Percentiles rank a stretch among this genome's conserved stretches.
Evolutionary conservation across 768 basidiomycete genomes (phyloP).

Genomic region (Boletus bicolor): DNA sequence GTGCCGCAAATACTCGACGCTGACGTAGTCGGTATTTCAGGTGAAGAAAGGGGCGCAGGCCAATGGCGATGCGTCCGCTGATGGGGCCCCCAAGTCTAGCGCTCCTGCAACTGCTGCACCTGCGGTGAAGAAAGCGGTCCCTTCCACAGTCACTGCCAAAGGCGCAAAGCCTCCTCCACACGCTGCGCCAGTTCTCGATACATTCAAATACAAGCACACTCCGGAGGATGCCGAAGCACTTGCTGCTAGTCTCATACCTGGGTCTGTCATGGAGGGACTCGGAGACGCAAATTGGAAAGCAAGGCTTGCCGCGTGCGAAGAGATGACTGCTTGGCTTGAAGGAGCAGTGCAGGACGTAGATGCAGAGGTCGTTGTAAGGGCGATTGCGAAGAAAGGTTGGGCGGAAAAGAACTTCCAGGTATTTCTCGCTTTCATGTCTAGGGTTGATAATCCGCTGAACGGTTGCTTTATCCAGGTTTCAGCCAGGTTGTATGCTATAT

Average conservation of each 20-base stretch:
- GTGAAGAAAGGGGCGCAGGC: constrained; percentile 51
- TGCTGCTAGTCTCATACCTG: constrained; percentile 69
- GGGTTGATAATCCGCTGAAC: constrained; percentile 9
- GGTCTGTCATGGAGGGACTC: constrained; percentile 64
- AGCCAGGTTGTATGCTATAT: constrained; percentile 79
- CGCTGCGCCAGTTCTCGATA: constrained; percentile 61
- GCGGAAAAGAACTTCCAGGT: constrained; percentile 99
- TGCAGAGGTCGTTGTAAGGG: constrained; percentile 83
- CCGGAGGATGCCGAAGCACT: constrained; percentile 89
- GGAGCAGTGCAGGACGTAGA: constrained; percentile 64
- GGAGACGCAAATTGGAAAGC: constrained; percentile 94
- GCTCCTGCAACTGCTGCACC: constrained; percentile 30
- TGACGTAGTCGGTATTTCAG: constrained; percentile 27
- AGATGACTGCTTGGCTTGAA: constrained; percentile 81
- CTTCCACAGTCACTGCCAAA: constrained; percentile 36
- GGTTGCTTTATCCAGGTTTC: constrained; percentile 61
- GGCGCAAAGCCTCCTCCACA: constrained; percentile 48
- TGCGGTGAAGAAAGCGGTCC: constrained; percentile 43
- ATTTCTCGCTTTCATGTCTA: constrained; percentile 7
- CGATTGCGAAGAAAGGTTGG: constrained; percentile 92
- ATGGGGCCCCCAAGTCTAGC: constrained; percentile 19
- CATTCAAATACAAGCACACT: constrained; percentile 87
- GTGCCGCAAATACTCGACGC: neutral
- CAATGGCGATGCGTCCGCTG: constrained; percentile 24
- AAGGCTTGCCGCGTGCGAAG: constrained; percentile 82